Evolutionary conservation across 2,329 filamentous ascomycete genomes (phyloP).

Genomic region (Trichophyton verrucosum): DNA sequence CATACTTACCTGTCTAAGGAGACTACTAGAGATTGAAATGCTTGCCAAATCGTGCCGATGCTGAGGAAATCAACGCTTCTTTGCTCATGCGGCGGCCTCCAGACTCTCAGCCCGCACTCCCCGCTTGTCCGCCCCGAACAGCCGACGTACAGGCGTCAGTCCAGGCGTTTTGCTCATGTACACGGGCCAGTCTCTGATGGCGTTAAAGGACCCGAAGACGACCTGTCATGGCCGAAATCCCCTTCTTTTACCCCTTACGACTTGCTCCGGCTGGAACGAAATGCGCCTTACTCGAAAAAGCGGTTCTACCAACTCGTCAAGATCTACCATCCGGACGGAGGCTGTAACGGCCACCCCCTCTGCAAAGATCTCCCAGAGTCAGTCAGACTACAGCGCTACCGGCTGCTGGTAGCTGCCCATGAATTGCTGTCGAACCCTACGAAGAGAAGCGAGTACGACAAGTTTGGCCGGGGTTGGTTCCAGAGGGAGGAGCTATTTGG

Average conservation of each 20-base stretch:
- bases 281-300: slow-evolving; percentile 64
- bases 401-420: slow-evolving; percentile 76
- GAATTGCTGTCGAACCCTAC: slow-evolving; percentile 70
- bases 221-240: slow-evolving; percentile 33
- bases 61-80: slow-evolving; percentile 36
- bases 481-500: slow-evolving; percentile 23
- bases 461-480: slow-evolving; percentile 68
- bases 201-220: slow-evolving; percentile 15
- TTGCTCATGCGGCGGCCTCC: slow-evolving; percentile 27
- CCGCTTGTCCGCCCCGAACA: slow-evolving; percentile 16
- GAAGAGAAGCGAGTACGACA: slow-evolving; percentile 72
- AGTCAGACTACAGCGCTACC: slow-evolving; percentile 73
- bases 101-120: slow-evolving; percentile 22
- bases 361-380: slow-evolving; percentile 43
- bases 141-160: slow-evolving; percentile 13
- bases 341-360: slow-evolving; percentile 31
- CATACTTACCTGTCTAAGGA: too few species aligned
- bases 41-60: slow-evolving; percentile 25
- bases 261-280: slow-evolving; percentile 54
- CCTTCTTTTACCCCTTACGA: slow-evolving; percentile 64
- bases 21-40: too few species aligned
- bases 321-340: slow-evolving; percentile 81
- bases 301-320: slow-evolving; percentile 88
- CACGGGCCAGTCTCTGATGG: slow-evolving; percentile 13
- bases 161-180: slow-evolving; percentile 27